phyloP scores from a whole-genome alignment of 2,329 filamentous ascomycete genomes.

The Apiospora aurea region DNA sequence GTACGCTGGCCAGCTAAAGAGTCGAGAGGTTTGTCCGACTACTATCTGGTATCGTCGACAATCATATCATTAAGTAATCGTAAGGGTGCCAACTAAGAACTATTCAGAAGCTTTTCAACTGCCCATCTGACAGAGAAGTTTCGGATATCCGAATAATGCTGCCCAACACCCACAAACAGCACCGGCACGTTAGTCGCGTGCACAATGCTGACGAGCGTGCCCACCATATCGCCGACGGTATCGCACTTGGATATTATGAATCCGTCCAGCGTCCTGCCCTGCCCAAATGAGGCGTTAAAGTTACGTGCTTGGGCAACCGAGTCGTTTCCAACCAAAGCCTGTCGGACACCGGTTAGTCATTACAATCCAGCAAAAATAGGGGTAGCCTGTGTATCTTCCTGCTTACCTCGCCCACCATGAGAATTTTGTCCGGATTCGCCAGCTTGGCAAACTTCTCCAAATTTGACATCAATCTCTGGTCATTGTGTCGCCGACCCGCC shows the following conservation, averaged over 20 bases:
- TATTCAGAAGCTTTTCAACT: constrained; percentile 69
- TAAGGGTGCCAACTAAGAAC: constrained; percentile 31
- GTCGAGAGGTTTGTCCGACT: background rate
- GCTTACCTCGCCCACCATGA: constrained; percentile 82
- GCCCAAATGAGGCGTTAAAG: constrained; percentile 92
- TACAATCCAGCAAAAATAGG: background rate
- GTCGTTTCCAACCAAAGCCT: constrained; percentile 93
- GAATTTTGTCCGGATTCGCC: constrained; percentile 94
- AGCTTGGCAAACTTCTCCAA: constrained; percentile 98
- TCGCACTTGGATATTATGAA: constrained; percentile 99
- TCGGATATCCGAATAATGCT: constrained; percentile 72
- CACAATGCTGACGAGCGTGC: constrained; percentile 93
- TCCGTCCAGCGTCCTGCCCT: constrained; percentile 81
- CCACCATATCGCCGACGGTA: constrained; percentile 99
- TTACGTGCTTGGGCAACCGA: constrained; percentile 94
- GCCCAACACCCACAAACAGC: constrained; percentile 82
- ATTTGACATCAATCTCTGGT: constrained; percentile 93
- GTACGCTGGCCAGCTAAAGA: background rate
- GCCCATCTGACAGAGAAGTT: constrained; percentile 76
- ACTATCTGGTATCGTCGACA: background rate
- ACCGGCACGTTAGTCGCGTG: constrained; percentile 97
- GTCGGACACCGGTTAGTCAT: constrained; percentile 25
- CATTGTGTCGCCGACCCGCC: constrained; percentile 92
- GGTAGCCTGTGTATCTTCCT: background rate
- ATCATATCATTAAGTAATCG: background rate